Conservation (phyloP, 2,329 filamentous ascomycete species). For the Amauroascus verrucosus region DNA sequence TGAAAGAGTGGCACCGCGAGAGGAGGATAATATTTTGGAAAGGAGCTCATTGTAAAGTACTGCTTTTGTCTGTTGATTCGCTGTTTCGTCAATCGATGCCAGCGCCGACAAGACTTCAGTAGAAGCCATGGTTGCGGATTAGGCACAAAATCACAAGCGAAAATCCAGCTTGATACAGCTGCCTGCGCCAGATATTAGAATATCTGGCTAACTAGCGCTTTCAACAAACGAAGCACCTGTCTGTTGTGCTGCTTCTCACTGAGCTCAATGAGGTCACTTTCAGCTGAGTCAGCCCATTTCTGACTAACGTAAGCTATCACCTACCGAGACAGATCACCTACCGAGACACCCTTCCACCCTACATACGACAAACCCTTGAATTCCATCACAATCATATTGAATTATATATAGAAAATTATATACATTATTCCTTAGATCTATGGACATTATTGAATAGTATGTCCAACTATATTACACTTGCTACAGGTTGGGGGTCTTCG, state of each 20-base stretch:
- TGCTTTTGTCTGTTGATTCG: conserved; percentile 42
- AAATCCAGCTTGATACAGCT: neutral
- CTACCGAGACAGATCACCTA: too few relatives aligned
- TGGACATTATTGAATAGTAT: too few relatives aligned
- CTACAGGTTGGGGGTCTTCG: too few relatives aligned
- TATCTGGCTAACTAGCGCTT: neutral
- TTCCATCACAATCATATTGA: too few relatives aligned
- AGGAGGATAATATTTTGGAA: conserved; percentile 42
- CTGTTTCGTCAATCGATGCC: conserved; percentile 41
- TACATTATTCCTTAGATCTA: too few relatives aligned
- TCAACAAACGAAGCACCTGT: neutral
- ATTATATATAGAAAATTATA: too few relatives aligned
- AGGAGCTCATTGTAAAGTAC: conserved; percentile 50
- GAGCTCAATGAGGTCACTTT: neutral
- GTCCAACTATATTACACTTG: too few relatives aligned
- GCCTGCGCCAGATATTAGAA: neutral
- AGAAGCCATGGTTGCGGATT: conserved; percentile 39
- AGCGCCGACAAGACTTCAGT: conserved; percentile 41
- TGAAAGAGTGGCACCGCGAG: conserved; percentile 38
- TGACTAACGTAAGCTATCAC: too few relatives aligned
- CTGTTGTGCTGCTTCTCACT: neutral
- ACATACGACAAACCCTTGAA: too few relatives aligned
- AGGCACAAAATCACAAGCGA: too few relatives aligned
- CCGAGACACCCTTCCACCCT: too few relatives aligned
- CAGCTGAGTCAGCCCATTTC: too few relatives aligned